Evolutionary conservation across 2,329 filamentous ascomycete genomes (phyloP).

Genomic region (Fusarium praegraminearum): DNA sequence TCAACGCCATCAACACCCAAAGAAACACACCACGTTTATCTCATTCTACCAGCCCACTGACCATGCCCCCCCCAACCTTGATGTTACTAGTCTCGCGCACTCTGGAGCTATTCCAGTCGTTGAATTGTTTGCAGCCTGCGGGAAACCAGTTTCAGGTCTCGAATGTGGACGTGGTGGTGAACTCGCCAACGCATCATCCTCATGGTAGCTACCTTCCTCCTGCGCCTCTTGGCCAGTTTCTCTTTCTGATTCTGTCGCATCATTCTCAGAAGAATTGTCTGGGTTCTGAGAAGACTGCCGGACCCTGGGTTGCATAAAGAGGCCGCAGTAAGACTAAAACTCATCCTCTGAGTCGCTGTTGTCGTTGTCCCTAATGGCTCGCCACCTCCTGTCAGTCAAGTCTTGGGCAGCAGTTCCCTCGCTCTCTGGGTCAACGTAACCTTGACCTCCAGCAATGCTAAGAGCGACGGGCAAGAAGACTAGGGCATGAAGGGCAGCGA

Average conservation of each 20-base stretch:
- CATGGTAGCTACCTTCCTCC: background rate
- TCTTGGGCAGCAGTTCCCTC: conserved; percentile 93
- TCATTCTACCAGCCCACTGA: conserved; percentile 3
- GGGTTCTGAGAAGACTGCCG: background rate
- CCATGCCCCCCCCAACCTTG: background rate
- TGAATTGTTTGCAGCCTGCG: background rate
- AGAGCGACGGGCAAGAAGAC: conserved; percentile 92
- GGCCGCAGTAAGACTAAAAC: conserved; percentile 50
- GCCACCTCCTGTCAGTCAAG: conserved; percentile 80
- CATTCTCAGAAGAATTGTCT: background rate
- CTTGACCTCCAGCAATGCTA: conserved; percentile 85
- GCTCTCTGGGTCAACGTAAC: conserved; percentile 87
- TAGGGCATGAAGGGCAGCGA: conserved; percentile 88
- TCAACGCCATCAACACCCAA: conserved; percentile 22
- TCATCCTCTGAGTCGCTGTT: conserved; percentile 79
- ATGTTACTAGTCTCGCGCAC: background rate
- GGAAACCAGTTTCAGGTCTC: background rate
- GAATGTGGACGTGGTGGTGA: too few relatives aligned
- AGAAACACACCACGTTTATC: conserved; percentile 22
- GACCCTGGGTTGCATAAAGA: conserved; percentile 1
- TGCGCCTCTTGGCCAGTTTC: conserved; percentile 2
- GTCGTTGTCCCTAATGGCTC: conserved; percentile 81
- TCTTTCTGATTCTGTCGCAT: background rate
- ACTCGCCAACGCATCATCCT: background rate
- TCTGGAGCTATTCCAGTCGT: background rate